These are phyloP conservation scores for Rhododendron griersonianum DNA, from an alignment of 148 eudicot genomes.

Conservation along the genomic window DNA sequence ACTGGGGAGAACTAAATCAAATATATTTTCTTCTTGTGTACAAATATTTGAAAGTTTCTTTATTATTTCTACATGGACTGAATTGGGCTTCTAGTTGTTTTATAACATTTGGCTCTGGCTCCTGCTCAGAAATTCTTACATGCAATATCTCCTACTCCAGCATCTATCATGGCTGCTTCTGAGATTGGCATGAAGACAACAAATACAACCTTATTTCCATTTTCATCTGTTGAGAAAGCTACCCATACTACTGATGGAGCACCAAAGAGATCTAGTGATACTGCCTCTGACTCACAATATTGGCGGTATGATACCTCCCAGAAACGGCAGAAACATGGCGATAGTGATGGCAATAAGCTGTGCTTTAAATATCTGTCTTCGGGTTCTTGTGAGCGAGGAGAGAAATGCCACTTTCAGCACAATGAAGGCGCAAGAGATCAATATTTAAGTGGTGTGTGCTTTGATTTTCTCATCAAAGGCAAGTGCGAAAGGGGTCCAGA, in stretches of 20 bases:
- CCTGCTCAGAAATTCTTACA: slow-evolving; percentile 81
- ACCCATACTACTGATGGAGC: slow-evolving; percentile 29
- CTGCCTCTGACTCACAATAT: slow-evolving; percentile 61
- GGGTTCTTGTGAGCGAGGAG: slow-evolving; percentile 81
- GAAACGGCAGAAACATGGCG: slow-evolving; percentile 66
- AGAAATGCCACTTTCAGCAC: slow-evolving; percentile 76
- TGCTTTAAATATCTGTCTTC: slow-evolving; percentile 86
- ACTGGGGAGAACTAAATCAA: not conserved
- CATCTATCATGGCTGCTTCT: slow-evolving; percentile 69
- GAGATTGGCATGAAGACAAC: slow-evolving; percentile 67
- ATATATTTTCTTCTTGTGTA: not conserved
- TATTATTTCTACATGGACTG: not conserved
- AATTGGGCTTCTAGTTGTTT: slow-evolving; percentile 7
- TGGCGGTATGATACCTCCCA: slow-evolving; percentile 89
- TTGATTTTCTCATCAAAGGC: slow-evolving; percentile 90
- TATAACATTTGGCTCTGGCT: slow-evolving; percentile 15
- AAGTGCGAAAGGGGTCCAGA: slow-evolving; percentile 92
- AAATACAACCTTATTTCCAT: slow-evolving; percentile 72
- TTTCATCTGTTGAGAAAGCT: slow-evolving; percentile 27
- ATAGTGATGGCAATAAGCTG: slow-evolving; percentile 47
- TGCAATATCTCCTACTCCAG: slow-evolving; percentile 95
- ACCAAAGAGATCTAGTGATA: slow-evolving; percentile 50
- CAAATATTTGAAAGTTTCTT: not conserved
- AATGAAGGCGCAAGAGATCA: slow-evolving; percentile 83
- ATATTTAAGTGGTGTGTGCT: slow-evolving; percentile 78